These are phyloP conservation scores for Hyaloscypha hepaticicola DNA, from an alignment of 495 filamentous ascomycete species.

Conservation along the genomic window DNA sequence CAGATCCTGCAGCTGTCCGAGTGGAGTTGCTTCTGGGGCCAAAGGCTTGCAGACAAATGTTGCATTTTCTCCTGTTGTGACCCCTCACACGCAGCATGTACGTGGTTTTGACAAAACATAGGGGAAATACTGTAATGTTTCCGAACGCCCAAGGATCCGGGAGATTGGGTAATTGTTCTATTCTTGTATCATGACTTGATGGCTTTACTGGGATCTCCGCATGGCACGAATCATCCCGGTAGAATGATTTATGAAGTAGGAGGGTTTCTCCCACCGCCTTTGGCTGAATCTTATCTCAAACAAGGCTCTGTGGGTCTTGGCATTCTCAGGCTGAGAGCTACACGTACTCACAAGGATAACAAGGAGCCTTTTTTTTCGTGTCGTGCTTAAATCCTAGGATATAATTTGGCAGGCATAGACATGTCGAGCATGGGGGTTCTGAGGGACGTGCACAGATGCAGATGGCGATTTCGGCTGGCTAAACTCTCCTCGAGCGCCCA, in stretches of 20 bases:
- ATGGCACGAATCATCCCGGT: background rate
- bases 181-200: background rate
- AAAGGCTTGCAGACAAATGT: background rate
- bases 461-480: background rate
- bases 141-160: background rate
- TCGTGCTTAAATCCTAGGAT: slow-evolving; percentile 3
- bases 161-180: slow-evolving; percentile 4
- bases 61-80: background rate
- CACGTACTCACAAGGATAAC: background rate
- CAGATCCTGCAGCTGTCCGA: background rate
- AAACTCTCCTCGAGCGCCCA: background rate
- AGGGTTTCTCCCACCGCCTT: background rate
- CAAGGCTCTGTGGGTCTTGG: slow-evolving; percentile 11
- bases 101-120: background rate
- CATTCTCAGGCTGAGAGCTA: background rate
- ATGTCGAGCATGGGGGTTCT: background rate
- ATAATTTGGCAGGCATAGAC: slow-evolving; percentile 8
- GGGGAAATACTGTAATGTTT: background rate
- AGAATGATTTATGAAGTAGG: background rate
- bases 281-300: slow-evolving; percentile 27
- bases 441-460: background rate
- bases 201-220: background rate
- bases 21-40: background rate
- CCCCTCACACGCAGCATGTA: background rate
- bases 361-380: slow-evolving; percentile 6